phyloP scores from a whole-genome alignment of 192 early-diverging fungal species.

The Phlyctochytrium arcticum region DNA sequence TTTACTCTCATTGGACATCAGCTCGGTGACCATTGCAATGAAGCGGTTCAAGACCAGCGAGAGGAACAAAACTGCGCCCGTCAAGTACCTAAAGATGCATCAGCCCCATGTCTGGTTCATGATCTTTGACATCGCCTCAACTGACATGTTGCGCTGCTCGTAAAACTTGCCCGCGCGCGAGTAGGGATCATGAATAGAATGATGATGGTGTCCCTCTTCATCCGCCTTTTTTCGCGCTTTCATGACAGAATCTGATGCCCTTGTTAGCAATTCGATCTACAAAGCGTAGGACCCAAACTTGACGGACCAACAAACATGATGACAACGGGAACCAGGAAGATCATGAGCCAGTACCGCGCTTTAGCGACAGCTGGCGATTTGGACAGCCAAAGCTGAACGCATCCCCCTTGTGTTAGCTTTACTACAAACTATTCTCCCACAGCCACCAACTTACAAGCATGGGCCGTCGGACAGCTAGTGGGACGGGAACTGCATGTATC shows the following conservation, averaged over 20 bases:
- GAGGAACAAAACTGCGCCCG: conserved; percentile 35
- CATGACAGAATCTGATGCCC: conserved; percentile 1
- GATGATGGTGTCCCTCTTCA: not conserved
- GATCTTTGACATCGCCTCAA: not conserved
- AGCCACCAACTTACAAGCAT: conserved; percentile 8
- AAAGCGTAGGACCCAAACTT: not conserved
- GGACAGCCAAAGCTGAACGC: conserved; percentile 7
- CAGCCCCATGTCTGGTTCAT: not conserved
- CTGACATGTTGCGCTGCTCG: conserved; percentile 35
- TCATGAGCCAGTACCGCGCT: conserved; percentile 2
- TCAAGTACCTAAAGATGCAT: conserved; percentile 19
- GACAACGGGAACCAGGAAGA: conserved; percentile 23
- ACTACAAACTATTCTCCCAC: too few species aligned
- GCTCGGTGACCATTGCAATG: conserved; percentile 27
- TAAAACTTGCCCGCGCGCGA: conserved; percentile 21
- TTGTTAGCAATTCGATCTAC: not conserved
- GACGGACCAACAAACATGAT: conserved; percentile 22
- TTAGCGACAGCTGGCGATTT: conserved; percentile 12
- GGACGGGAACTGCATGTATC: conserved; percentile 13
- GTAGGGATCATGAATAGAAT: not conserved
- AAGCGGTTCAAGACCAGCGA: conserved; percentile 34
- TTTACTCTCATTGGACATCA: conserved; percentile 29
- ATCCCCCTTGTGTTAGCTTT: not conserved
- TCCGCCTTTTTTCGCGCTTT: not conserved
- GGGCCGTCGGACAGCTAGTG: conserved; percentile 7